Conservation (phyloP, 2,329 filamentous ascomycete species). For the Torrubiella hemipterigena region DNA sequence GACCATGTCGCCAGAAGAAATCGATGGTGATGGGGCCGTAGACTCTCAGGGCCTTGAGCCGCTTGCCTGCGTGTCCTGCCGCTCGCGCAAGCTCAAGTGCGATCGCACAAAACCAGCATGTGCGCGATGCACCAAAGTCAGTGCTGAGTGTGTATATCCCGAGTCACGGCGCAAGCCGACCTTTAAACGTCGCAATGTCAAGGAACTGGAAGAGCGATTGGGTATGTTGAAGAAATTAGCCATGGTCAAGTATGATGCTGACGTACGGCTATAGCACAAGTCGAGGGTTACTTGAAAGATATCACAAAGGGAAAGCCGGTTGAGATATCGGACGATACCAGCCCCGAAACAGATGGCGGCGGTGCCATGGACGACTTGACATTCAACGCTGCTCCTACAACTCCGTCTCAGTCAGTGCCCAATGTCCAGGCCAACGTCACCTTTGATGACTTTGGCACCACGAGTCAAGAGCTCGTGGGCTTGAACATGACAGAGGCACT, state of each 20-base stretch:
- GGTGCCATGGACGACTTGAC: constrained; percentile 1
- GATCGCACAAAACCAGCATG: constrained; percentile 72
- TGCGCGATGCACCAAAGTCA: constrained; percentile 62
- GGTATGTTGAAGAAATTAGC: constrained; percentile 36
- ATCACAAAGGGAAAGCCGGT: constrained; percentile 30
- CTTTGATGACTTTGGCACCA: too few species aligned
- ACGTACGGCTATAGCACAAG: constrained; percentile 53
- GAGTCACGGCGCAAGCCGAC: constrained; percentile 81
- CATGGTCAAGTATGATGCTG: constrained; percentile 2
- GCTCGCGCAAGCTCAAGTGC: constrained; percentile 77
- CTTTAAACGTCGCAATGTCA: constrained; percentile 81
- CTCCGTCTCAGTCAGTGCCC: constrained; percentile 5
- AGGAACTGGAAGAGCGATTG: constrained; percentile 75
- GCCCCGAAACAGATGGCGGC: constrained; percentile 6
- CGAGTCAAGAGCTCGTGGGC: constrained; percentile 51
- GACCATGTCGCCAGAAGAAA: too few species aligned
- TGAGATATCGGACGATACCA: constrained; percentile 13
- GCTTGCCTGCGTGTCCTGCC: constrained; percentile 74
- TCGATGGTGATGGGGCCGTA: too few species aligned
- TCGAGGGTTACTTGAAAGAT: constrained; percentile 66
- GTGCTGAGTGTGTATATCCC: constrained; percentile 75
- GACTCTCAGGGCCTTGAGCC: constrained; percentile 27
- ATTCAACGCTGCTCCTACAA: neutral
- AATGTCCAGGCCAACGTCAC: too few species aligned
- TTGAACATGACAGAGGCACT: constrained; percentile 73